Evolutionary conservation across 257 asterid species (phyloP).

Genomic region (Asclepias syriaca): DNA sequence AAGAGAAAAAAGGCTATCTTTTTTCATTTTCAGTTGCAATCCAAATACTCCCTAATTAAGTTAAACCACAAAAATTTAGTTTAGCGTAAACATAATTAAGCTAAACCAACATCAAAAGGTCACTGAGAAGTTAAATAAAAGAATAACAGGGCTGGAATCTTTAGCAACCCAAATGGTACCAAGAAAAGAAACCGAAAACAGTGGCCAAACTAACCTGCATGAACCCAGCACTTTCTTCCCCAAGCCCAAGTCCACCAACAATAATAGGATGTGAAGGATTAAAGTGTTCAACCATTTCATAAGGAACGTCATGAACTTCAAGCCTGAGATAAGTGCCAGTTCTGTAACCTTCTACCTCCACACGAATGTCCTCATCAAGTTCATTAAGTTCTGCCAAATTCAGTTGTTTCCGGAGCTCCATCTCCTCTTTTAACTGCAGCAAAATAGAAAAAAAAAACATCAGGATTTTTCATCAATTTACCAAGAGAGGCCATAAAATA

Average conservation of each 20-base stretch:
- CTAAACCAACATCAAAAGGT: background rate
- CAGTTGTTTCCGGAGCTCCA: slow-evolving; percentile 72
- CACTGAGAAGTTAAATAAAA: background rate
- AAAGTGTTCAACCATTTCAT: slow-evolving; percentile 90
- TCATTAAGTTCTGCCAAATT: slow-evolving; percentile 83
- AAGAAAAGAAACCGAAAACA: background rate
- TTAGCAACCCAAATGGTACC: too few species aligned
- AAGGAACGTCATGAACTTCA: slow-evolving; percentile 83
- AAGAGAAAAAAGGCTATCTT: too few species aligned
- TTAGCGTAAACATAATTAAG: background rate
- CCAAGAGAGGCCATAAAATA: background rate
- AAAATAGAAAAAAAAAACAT: slow-evolving; percentile 11
- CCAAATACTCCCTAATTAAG: too few species aligned
- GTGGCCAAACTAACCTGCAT: slow-evolving; percentile 65
- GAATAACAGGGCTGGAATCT: background rate
- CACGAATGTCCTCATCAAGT: slow-evolving; percentile 80
- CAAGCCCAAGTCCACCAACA: slow-evolving; percentile 88
- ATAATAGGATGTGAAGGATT: slow-evolving; percentile 87
- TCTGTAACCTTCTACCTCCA: slow-evolving; percentile 82
- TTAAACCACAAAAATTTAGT: background rate
- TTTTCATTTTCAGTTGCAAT: too few species aligned
- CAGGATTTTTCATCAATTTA: background rate
- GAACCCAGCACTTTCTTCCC: slow-evolving; percentile 91
- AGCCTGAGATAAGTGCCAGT: slow-evolving; percentile 87
- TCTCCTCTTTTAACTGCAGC: slow-evolving; percentile 75